A percentile compares a stretch with the other conserved stretches of the same genome.
These are phyloP conservation scores for Fusarium albidum DNA, from an alignment of 2,329 filamentous ascomycete genomes.

Conservation along the genomic window DNA sequence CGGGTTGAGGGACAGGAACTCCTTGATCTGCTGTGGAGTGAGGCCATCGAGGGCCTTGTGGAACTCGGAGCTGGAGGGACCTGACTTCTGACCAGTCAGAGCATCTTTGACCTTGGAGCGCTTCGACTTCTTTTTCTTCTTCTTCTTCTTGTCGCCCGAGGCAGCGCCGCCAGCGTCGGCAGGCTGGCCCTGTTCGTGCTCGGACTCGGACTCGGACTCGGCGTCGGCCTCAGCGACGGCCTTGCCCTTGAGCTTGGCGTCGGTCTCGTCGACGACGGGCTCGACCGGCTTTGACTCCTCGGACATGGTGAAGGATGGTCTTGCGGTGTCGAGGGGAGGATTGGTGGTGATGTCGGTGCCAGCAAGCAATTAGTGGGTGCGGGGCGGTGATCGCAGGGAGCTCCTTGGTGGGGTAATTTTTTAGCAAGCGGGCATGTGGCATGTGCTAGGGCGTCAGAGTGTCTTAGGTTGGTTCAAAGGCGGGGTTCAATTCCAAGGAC, in stretches of 20 bases:
- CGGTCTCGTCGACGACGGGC: slow-evolving; percentile 57
- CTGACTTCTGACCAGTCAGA: slow-evolving; percentile 47
- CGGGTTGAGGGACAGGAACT: slow-evolving; percentile 78
- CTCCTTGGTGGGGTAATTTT: slow-evolving; percentile 39
- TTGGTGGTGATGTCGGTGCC: slow-evolving; percentile 25
- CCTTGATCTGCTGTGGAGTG: slow-evolving; percentile 65
- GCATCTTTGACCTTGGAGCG: slow-evolving; percentile 66
- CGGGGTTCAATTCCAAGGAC: slow-evolving; percentile 8
- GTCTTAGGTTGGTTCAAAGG: slow-evolving; percentile 5
- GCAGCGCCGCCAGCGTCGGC: slow-evolving; percentile 49
- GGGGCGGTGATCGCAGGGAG: slow-evolving; percentile 24
- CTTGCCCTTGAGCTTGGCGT: slow-evolving; percentile 58
- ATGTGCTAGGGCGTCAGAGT: slow-evolving; percentile 17
- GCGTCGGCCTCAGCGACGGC: slow-evolving; percentile 54
- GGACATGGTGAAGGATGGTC: slow-evolving; percentile 46
- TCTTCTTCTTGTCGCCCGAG: slow-evolving; percentile 50
- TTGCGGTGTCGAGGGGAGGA: slow-evolving; percentile 15
- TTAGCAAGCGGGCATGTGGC: slow-evolving; percentile 11
- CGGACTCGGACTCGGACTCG: slow-evolving; percentile 56
- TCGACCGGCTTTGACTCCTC: slow-evolving; percentile 72
- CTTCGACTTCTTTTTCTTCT: slow-evolving; percentile 74
- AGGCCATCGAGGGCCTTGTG: slow-evolving; percentile 63
- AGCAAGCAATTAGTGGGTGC: slow-evolving; percentile 22
- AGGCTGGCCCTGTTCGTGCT: slow-evolving; percentile 48
- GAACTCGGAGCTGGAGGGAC: slow-evolving; percentile 47